Evolutionary conservation across 2,329 filamentous ascomycete genomes (phyloP), one percentile per base, ranked within the genome.

Genomic region (Chaetothyriales sp.): DNA sequence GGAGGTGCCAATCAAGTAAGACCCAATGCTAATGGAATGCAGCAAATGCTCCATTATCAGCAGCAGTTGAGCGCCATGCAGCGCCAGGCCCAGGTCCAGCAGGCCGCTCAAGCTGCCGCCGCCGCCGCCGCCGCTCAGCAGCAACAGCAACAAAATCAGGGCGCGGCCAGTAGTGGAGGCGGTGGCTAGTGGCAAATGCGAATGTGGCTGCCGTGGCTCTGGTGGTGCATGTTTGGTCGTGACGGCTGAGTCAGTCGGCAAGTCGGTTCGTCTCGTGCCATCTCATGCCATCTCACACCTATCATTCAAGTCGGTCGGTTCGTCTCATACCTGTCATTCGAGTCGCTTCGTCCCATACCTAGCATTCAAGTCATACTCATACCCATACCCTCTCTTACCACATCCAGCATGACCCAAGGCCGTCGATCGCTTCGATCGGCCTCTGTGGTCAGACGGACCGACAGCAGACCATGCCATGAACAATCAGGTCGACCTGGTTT

Each of bases 121-220:
- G 6, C 19, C 25, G 25, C 19, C n/a, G 22, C 22, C 4, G 19
- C 46, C 18, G 6, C 19, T 15, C 13, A 8, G 15, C 19, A 46
- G 25, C 19, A 46, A 20, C 18, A 48, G 18, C 33, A 19, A 33
- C 19, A 25, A 22, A 48, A 48, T 9, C 46, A 25, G 46, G 18
- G 19, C 19, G 25, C 46, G 19, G 33, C 18, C 46, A 25, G 18
- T 13, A 9, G 46, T 43, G 20, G 33, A 4, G 33, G 25, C 62
- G 46, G 60, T 56, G 2, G 51, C 52, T 18, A 44, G 50, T 15
- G 60, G 60, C 45, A 53, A 52, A 15, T 66, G 69, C 50, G 62
- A 73, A 6, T 72, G 68, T 60, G 58, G 72, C 9, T 64, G 72
- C 45, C 63, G 63, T 4, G 64, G 71, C 33, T 15, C 33, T 40